Evolutionary conservation across 2,329 filamentous ascomycete species (phyloP), one percentile per base, ranked within the genome.

Genomic region (Pestalotiopsis sp.): DNA sequence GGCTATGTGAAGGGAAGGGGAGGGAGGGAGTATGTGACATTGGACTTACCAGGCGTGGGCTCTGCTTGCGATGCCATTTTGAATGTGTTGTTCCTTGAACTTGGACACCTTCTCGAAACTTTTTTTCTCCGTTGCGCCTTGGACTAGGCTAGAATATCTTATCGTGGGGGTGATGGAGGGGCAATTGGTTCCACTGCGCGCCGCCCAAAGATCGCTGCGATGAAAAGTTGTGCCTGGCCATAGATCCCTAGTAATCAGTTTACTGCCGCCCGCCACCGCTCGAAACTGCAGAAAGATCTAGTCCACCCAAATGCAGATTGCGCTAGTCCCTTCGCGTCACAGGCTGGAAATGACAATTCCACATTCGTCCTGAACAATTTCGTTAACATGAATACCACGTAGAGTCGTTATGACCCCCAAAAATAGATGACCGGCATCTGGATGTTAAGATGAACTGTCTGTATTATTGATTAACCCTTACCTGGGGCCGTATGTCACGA

Each of bases 1-100:
- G n/a, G 3, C 4, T 11, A 31, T 25, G 17, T 12, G 31, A 23
- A 12, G 14, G 17, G 59, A 13, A 20, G 17, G 20, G 17, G 4
- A 11, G 11, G n/a, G 3, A n/a, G 17, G 38, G 11, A 38, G 4
- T 6, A 45, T n/a, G 1, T n/a, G 7, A 25, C 12, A 11, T 45
- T 36, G 3, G 1, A 64, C 65, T n/a, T 71, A 75, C 75, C 73
- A 68, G 69, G 67, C 23, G 70, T 68, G 17, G 69, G 65, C 27
- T 73, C 68, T 31, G 71, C 67, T 67, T 70, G 64, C 20, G 72
- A 73, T 62, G 72, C 70, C 73, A 74, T 74, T 27, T 59, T 67
- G 52, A 23, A 52, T 59, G 36, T 41, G 58, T 4, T 60, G 23
- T n/a, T 52, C 55, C 4, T 45, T 36, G 27, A 20, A 41, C 45